Conservation (phyloP, 1,284 basidiomycete species). For the Erythrobasidium hasegawianum region DNA sequence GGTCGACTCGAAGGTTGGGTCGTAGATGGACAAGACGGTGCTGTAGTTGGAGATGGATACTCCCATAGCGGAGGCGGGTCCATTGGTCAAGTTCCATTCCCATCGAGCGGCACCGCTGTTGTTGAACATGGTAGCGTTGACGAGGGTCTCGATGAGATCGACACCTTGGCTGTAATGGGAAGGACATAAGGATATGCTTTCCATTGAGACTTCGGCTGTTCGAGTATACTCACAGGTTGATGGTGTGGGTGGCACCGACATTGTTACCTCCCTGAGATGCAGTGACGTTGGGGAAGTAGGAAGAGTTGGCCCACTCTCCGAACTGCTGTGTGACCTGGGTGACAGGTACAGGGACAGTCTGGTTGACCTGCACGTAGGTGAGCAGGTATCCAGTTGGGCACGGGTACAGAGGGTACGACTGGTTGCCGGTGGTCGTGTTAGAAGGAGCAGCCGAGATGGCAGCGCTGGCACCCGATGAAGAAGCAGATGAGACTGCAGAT, state of each 20-base stretch:
- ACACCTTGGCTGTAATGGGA: not conserved
- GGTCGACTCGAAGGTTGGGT: conserved; percentile 28
- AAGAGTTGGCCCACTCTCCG: conserved; percentile 26
- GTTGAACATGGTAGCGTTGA: conserved; percentile 12
- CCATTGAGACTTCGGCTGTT: not conserved
- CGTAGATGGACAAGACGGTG: conserved; percentile 29
- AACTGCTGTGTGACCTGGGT: conserved; percentile 23
- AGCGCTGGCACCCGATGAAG: conserved; percentile 1
- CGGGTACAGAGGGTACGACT: conserved; percentile 8
- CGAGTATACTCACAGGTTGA: conserved; percentile 20
- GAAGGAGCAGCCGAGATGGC: not conserved
- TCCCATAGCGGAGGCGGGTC: conserved; percentile 21
- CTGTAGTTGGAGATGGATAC: conserved; percentile 26
- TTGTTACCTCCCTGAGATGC: conserved; percentile 8
- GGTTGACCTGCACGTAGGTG: conserved; percentile 27
- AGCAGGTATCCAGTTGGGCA: conserved; percentile 32
- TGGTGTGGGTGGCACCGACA: conserved; percentile 30
- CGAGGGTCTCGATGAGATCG: conserved; percentile 22
- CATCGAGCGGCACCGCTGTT: conserved; percentile 20
- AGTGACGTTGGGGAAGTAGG: conserved; percentile 32
- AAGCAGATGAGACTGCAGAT: not conserved
- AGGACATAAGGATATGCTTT: not conserved
- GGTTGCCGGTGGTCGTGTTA: conserved; percentile 2
- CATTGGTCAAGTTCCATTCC: conserved; percentile 25
- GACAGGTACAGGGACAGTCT: conserved; percentile 25